These are phyloP conservation scores for Auriscalpium orientale DNA, from an alignment of 768 basidiomycete genomes.

Conservation along the genomic window DNA sequence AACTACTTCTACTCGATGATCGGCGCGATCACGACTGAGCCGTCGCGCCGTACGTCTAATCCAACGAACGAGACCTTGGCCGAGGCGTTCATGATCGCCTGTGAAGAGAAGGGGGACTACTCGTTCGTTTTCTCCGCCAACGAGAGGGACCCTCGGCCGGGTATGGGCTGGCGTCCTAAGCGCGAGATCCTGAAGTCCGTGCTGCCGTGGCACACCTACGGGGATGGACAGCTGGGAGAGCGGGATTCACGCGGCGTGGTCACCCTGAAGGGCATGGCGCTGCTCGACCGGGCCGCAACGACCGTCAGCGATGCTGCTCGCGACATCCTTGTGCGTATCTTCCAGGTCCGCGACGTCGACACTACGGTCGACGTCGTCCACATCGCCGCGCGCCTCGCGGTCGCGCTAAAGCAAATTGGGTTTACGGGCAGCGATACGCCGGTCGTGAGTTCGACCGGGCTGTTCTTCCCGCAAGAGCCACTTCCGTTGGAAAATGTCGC, in stretches of 20 bases:
- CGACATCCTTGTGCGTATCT: too few relatives aligned
- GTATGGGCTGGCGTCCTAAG: not conserved
- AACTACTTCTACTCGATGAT: conserved; percentile 18
- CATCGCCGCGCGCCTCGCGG: not conserved
- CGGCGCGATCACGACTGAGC: conserved; percentile 10
- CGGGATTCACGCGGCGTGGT: not conserved
- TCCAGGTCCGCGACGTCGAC: too few relatives aligned
- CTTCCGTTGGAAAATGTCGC: not conserved
- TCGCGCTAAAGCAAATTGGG: not conserved
- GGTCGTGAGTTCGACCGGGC: not conserved
- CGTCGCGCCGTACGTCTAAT: conserved; percentile 6
- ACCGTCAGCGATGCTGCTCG: too few relatives aligned
- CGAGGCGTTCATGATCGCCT: conserved; percentile 13
- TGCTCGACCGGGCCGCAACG: not conserved
- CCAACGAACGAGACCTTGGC: conserved; percentile 11
- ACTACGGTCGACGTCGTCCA: not conserved
- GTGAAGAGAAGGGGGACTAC: conserved; percentile 17
- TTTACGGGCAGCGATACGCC: not conserved
- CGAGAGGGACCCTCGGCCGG: not conserved
- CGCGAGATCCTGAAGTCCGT: not conserved
- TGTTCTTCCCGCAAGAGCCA: not conserved
- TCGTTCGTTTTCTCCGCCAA: conserved; percentile 16
- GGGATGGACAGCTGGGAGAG: not conserved
- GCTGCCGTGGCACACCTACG: not conserved
- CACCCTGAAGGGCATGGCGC: not conserved